Base-by-base conservation (phyloP, 257 asterid species). In the Voacanga thouarsii region DNA sequence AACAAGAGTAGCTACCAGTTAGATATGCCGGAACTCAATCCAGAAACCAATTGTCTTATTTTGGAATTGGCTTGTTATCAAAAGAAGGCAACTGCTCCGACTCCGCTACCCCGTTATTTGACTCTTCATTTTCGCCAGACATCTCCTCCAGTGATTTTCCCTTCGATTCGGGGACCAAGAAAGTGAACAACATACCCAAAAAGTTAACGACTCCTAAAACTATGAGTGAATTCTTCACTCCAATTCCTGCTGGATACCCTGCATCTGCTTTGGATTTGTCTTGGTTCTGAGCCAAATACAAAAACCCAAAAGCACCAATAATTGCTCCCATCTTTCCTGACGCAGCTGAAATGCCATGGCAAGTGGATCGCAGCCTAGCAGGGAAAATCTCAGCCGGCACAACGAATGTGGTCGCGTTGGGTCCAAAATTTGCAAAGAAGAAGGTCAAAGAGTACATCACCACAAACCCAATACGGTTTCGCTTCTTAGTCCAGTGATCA, bases 391-490 rank as follows among this genome's bases (percentile, higher is more conserved):
- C 87, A 5, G 87, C 87, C 2, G 87, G 87, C 39, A 83, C 82
- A 16, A 83, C 84, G 18, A 83, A 83, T 11, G 87, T 83, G 44
- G 87, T 83, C 5, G 87, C 80, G 14, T 83, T 83, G 4, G 87
- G 87, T 39, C 87, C 87, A 67, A 84, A 84, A 70, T 84, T 84
- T 49, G 87, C 87, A 37, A 81, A 84, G 80, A 84, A 84, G 80
- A 84, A 84, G 7, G 87, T 83, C 12, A 80, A 45, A 0, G 87
- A 75, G 44, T 83, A 83, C 80, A 83, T 73, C 3, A 78, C 80
- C 16, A 84, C 81, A 53, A 84, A 84, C 28, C 85, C 85, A 15
- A 84, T 81, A 57, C 80, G 79, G 87, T 84, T 81, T 70, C 72
- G 81, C 37, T 50, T 77, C 19, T 82, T 75, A 37, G 81, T 78